A percentile compares a stretch with the other conserved stretches of the same genome.
Conservation (phyloP, 306 rosid genomes). For the Parietaria judaica region DNA sequence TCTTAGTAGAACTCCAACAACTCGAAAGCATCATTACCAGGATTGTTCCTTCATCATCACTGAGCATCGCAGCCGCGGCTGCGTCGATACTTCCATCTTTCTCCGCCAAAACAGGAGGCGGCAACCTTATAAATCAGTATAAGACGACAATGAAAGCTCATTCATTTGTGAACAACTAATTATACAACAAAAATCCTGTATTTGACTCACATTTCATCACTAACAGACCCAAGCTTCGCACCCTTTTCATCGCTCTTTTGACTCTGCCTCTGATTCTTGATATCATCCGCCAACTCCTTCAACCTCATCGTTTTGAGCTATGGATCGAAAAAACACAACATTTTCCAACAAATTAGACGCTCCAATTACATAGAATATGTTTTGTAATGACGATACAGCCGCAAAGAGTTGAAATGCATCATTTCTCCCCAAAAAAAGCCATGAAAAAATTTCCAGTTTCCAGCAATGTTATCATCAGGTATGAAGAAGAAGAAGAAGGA, state of each 20-base stretch:
- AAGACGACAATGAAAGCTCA: background rate
- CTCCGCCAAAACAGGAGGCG: slow-evolving; percentile 33
- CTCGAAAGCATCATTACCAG: slow-evolving; percentile 16
- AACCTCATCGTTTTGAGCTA: slow-evolving; percentile 66
- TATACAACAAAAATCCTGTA: slow-evolving; percentile 5
- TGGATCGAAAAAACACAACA: slow-evolving; percentile 8
- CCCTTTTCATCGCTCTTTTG: slow-evolving; percentile 41
- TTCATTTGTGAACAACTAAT: background rate
- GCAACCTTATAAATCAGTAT: slow-evolving; percentile 34
- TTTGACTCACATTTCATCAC: slow-evolving; percentile 54
- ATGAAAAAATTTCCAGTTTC: too few species aligned
- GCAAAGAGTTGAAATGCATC: too few species aligned
- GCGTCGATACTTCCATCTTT: slow-evolving; percentile 16
- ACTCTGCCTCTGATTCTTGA: slow-evolving; percentile 60
- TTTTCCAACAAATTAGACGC: slow-evolving; percentile 3
- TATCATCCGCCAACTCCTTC: slow-evolving; percentile 59
- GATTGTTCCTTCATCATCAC: slow-evolving; percentile 28
- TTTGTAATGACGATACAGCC: too few species aligned
- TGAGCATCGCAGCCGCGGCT: slow-evolving; percentile 6
- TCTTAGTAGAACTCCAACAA: background rate
- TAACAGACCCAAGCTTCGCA: slow-evolving; percentile 11
- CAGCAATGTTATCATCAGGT: too few species aligned
- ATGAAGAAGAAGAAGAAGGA: background rate
- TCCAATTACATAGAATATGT: too few species aligned
- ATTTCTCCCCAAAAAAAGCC: too few species aligned